A percentile compares a stretch with the other conserved stretches of the same genome.
Conservation (phyloP, 768 basidiomycete genomes). For the Auricularia sp. region DNA sequence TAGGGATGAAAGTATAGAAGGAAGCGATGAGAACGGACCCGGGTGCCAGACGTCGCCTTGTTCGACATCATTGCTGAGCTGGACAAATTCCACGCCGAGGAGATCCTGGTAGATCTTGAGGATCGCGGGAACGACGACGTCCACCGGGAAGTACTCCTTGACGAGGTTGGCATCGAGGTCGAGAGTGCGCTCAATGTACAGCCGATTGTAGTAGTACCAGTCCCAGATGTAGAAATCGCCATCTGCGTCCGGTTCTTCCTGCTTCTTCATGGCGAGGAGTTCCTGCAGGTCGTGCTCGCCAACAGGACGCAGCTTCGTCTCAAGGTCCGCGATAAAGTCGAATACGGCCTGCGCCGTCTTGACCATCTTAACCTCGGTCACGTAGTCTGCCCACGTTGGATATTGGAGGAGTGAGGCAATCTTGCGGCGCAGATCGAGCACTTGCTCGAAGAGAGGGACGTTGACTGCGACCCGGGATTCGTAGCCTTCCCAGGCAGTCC, state of each 20-base stretch:
- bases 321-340: conserved; percentile 73
- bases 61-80: conserved; percentile 28
- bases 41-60: conserved; percentile 67
- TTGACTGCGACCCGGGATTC: conserved; percentile 64
- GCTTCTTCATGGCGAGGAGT: conserved; percentile 64
- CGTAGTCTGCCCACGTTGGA: conserved; percentile 72
- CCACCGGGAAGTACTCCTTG: conserved; percentile 85
- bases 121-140: conserved; percentile 71
- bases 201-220: conserved; percentile 55
- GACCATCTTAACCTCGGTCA: conserved; percentile 80
- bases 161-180: conserved; percentile 66
- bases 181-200: conserved; percentile 54
- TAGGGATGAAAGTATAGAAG: too few species aligned
- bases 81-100: conserved; percentile 57
- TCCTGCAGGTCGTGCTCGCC: conserved; percentile 54
- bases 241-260: conserved; percentile 56
- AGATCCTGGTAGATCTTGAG: conserved; percentile 76
- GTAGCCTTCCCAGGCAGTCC: conserved; percentile 50
- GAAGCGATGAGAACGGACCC: conserved; percentile 57
- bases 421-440: conserved; percentile 58
- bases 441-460: conserved; percentile 56
- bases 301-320: conserved; percentile 61
- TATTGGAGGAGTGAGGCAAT: conserved; percentile 63
- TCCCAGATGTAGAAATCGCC: conserved; percentile 78
- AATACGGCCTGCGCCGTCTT: conserved; percentile 54